These are phyloP conservation scores for Eutypella sp. DNA, from an alignment of 2,329 filamentous ascomycete species.

Conservation along the genomic window DNA sequence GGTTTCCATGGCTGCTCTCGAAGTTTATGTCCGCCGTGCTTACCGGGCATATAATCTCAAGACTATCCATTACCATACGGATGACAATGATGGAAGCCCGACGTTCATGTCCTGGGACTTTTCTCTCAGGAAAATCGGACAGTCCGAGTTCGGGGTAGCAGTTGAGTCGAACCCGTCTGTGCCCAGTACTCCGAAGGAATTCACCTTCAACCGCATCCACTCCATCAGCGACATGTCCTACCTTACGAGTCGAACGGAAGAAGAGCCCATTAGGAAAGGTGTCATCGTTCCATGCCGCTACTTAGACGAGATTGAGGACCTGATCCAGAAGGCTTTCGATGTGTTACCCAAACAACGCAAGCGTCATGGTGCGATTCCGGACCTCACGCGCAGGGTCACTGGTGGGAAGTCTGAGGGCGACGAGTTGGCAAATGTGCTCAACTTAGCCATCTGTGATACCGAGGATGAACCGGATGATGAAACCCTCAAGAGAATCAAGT, in stretches of 20 bases:
- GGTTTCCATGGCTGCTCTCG: constrained; percentile 88
- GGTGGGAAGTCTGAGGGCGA: constrained; percentile 56
- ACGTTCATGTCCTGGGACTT: constrained; percentile 95
- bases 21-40: constrained; percentile 92
- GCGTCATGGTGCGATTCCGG: constrained; percentile 55
- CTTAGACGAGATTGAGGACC: constrained; percentile 88
- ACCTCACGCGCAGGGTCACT: constrained; percentile 64
- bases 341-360: constrained; percentile 67
- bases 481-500: constrained; percentile 67
- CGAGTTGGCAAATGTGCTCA: constrained; percentile 86
- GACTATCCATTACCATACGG: constrained; percentile 79
- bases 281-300: constrained; percentile 92
- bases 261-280: constrained; percentile 82
- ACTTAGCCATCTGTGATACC: constrained; percentile 83
- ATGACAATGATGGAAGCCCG: constrained; percentile 57
- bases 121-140: constrained; percentile 84
- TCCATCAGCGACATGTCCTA: constrained; percentile 98
- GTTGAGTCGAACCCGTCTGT: constrained; percentile 77
- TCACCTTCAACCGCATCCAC: constrained; percentile 73
- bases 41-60: constrained; percentile 95
- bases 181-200: constrained; percentile 68
- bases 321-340: constrained; percentile 78
- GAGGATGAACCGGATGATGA: constrained; percentile 81
- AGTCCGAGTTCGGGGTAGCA: constrained; percentile 82
- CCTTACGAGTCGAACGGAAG: constrained; percentile 64